Base-by-base conservation (phyloP, 2,329 filamentous ascomycete species). In the Thelonectria discophora region DNA sequence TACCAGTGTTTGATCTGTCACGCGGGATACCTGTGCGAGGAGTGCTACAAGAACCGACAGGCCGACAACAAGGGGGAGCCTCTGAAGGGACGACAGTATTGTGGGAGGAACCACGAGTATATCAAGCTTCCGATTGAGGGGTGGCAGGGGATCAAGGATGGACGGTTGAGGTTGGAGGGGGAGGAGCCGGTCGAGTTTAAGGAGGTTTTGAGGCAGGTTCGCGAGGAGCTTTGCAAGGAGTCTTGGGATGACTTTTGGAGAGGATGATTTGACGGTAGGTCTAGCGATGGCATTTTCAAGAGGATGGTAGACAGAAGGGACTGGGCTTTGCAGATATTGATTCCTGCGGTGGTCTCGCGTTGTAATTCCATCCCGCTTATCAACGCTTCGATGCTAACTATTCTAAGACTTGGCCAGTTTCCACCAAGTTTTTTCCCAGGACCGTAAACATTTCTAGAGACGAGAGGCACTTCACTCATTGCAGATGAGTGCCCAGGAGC, bases 111-210 rank as follows among this genome's bases (percentile, higher is more conserved):
- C 2, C 66, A 69, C 11, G 54, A 62, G 27, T 60, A 62, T 30
- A 32, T 69, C 37, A 67, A 66, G 43, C 42, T 57, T 15, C 65
- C 67, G 2, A 60, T 68, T 2, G 58, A 69, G 27, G 66, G 66
- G 2, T 69, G 66, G 66, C 15, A 48, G 7, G 66, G 66, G 3
- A 58, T 69, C 21, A 62, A 65, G 58, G 59, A 66, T 30, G 65
- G 65, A 5, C 60, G 63, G 18, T 27, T 69, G 9, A 53, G 40
- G 30, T 10, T 69, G n/a, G 66, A 68, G 6, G 66, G 64, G 12
- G 65, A 69, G 24, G 66, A 68, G 1, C 56, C 55, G 1, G 32
- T 67, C 7, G 57, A 56, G 30, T 64, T 69, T 39, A 53, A 65
- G 17, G 58, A 68, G 58, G 5, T 65, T 13, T 15, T 66, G 12